Evolutionary conservation across 768 basidiomycete genomes (phyloP).

Genomic region (Tylopilus sp.): DNA sequence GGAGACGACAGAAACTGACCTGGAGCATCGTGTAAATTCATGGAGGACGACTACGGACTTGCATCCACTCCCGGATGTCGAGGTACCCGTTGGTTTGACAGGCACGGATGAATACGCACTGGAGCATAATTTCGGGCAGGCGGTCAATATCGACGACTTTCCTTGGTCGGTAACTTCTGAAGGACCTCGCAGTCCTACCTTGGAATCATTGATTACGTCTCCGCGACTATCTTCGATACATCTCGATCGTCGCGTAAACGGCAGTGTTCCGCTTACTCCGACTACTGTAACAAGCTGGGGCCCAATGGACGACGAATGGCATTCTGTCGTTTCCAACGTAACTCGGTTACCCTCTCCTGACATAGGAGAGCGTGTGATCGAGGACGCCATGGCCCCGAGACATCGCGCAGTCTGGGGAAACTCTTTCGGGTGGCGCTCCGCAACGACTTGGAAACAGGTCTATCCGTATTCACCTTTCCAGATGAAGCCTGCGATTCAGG

Average conservation of each 20-base stretch:
- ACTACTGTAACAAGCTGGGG: conserved; percentile 46
- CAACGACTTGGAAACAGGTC: conserved; percentile 19
- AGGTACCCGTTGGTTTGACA: conserved; percentile 12
- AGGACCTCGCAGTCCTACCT: conserved; percentile 49
- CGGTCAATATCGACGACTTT: conserved; percentile 53
- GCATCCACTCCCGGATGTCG: conserved; percentile 32
- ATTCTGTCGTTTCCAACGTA: conserved; percentile 32
- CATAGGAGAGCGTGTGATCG: conserved; percentile 45
- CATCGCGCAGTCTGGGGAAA: conserved; percentile 18
- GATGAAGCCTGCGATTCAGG: neutral
- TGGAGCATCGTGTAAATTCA: conserved; percentile 56
- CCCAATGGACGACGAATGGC: conserved; percentile 41
- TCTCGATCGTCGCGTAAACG: conserved; percentile 46
- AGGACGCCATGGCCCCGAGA: conserved; percentile 9
- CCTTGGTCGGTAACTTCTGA: conserved; percentile 63
- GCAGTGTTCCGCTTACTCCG: conserved; percentile 52
- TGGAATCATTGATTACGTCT: conserved; percentile 39
- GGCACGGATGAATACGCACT: conserved; percentile 25
- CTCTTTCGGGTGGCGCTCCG: conserved; percentile 23
- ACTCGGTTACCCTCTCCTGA: conserved; percentile 55
- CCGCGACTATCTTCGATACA: conserved; percentile 51
- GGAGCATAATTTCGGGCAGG: conserved; percentile 1
- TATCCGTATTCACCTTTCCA: conserved; percentile 14
- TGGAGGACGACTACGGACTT: conserved; percentile 62
- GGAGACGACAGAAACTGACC: conserved; percentile 45